A percentile compares a stretch with the other conserved stretches of the same genome.
Evolutionary conservation across 163 green algal species (phyloP).

Genomic region (Chlamydomonas reinhardtii): DNA sequence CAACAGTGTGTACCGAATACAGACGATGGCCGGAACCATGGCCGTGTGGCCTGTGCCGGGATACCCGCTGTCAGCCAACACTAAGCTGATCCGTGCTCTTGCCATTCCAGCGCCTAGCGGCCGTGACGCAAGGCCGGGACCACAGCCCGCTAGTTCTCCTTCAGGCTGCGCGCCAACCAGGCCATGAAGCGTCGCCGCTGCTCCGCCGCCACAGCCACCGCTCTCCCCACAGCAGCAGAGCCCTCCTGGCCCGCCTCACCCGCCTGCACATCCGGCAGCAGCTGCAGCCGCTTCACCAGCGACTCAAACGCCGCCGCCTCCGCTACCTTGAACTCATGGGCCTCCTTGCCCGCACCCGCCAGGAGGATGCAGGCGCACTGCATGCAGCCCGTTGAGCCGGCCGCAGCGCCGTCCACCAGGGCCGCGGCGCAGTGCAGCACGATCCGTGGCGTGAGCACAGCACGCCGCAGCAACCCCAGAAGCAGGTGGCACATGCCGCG

Average conservation of each 20-base stretch:
- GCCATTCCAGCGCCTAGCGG: too few species aligned
- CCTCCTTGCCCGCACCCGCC: conserved; percentile 21
- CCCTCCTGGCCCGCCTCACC: too few species aligned
- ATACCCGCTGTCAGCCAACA: too few species aligned
- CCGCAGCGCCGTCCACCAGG: conserved; percentile 28
- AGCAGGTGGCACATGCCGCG: conserved; percentile 38
- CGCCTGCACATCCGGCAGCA: not conserved
- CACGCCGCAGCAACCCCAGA: conserved; percentile 9
- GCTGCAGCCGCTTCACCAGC: conserved; percentile 12
- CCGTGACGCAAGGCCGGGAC: too few species aligned
- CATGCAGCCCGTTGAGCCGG: not conserved
- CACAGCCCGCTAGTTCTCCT: too few species aligned
- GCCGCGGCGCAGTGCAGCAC: conserved; percentile 36
- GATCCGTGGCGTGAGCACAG: conserved; percentile 39
- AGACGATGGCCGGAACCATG: too few species aligned
- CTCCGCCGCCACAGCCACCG: too few species aligned
- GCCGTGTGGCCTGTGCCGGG: too few species aligned
- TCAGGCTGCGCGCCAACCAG: not conserved
- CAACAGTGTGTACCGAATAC: too few species aligned
- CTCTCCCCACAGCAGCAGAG: too few species aligned
- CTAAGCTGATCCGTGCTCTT: too few species aligned
- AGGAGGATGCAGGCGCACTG: conserved; percentile 37
- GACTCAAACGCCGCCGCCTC: conserved; percentile 13
- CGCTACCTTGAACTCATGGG: not conserved
- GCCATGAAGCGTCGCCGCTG: not conserved